Percentiles rank a stretch among this genome's conserved stretches.
These are phyloP conservation scores for Sugiyamaella boreocaroliniensis DNA, from an alignment of 805 yeast genomes.

Conservation along the genomic window DNA sequence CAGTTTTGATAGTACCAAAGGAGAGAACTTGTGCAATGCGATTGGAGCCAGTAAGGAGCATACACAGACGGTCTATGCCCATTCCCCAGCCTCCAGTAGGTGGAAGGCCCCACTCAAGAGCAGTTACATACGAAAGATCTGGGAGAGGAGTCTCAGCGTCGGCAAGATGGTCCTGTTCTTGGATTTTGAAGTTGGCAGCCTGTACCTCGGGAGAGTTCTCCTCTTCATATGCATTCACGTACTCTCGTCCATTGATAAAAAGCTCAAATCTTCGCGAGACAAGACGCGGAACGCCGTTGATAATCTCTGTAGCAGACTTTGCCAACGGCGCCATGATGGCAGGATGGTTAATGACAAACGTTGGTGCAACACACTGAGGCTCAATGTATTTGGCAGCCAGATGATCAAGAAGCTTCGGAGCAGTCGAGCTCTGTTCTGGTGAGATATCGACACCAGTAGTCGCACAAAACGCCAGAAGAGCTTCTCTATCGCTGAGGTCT, in stretches of 20 bases:
- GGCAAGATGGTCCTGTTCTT: conserved; percentile 20
- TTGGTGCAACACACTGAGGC: conserved; percentile 55
- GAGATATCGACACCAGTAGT: conserved; percentile 33
- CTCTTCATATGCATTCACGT: conserved; percentile 91
- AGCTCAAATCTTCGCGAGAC: conserved; percentile 75
- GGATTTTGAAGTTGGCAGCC: conserved; percentile 4
- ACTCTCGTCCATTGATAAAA: conserved; percentile 72
- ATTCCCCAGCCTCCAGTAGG: conserved; percentile 99
- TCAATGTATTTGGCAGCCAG: conserved; percentile 60
- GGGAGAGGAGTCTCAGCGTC: conserved; percentile 64
- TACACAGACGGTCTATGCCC: conserved; percentile 82
- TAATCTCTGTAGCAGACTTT: conserved; percentile 42
- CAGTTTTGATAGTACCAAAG: conserved; percentile 21
- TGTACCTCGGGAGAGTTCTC: conserved; percentile 83
- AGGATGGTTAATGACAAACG: conserved; percentile 79
- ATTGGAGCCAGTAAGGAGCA: conserved; percentile 59
- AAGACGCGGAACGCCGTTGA: conserved; percentile 27
- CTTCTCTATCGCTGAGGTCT: conserved; percentile 33
- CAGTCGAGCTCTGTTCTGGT: conserved; percentile 25
- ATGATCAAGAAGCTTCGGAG: conserved; percentile 57
- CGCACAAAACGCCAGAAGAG: conserved; percentile 38
- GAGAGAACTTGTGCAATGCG: conserved; percentile 43
- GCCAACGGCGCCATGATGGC: conserved; percentile 81
- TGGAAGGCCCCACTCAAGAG: conserved; percentile 90
- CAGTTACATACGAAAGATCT: conserved; percentile 62